Base-by-base conservation (phyloP, 805 yeast species). In the Sungouiella thailandica region DNA sequence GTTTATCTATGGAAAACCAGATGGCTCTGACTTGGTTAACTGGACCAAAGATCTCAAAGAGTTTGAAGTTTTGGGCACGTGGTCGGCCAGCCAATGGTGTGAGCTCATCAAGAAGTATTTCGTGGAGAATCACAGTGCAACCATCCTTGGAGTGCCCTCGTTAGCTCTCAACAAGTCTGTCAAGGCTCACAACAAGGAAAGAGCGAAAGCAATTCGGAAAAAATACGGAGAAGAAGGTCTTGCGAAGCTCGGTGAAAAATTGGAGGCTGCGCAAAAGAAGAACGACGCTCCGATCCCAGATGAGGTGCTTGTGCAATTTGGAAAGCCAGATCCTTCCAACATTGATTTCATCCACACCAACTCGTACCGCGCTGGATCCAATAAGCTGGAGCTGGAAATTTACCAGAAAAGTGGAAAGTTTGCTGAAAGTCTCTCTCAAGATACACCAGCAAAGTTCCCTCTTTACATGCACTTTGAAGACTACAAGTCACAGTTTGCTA, bases 201-300 rank as follows among this genome's bases (percentile, higher is more conserved):
- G 78, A 10, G 39, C 70, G 3, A 57, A 68, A 26, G 69, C 72
- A 9, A 76, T 87, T 53, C 68, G 68, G 35, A 55, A 52, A 3
- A 55, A 62, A 14, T 67, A 74, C 34, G 90, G 89, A 11, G 65
- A 68, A 27, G 65, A 65, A 0, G 95, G 93, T 0, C 72, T 83
- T 27, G 56, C 60, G 12, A 49, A 70, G 23, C 58, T 85, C 26
- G 74, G 62, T 9, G 54, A 68, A 17, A 62, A 65, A 31, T 62
- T 93, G 25, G 68, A 78, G 17, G 40, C 51, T 0, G 97, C 97
- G 0, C 80, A 77, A 46, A 64, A 54, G 2, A 68, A 65, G 29
- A 90, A 90, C 55, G 83, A 86, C 52, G 61, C 50, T n/a, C 82
- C 83, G 15, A 83, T 93, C 41, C 97, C 97, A 1, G 70, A 74